Evolutionary conservation across 257 asterid genomes (phyloP), one percentile per base, ranked within the genome.

Genomic region (Capsicum pubescens): DNA sequence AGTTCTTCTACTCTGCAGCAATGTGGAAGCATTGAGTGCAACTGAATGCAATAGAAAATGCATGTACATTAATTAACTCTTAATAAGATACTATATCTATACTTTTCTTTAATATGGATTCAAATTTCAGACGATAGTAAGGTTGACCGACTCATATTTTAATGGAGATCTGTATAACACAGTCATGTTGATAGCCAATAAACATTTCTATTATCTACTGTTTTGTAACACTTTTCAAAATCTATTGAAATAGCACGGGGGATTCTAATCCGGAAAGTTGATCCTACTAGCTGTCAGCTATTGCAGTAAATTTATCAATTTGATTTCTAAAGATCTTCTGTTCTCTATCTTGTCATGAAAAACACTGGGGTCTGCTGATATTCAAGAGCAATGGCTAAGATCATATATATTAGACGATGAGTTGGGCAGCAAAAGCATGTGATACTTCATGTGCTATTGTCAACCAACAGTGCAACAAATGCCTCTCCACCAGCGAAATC

Each of bases 371-470:
- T 9, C 78, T 70, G 78, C 42, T 72, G 13, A 7, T 72, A 12
- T 48, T 48, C 59, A n/a, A 19, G 80, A 48, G 32, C 10, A n/a
- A 72, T 72, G 7, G 32, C 32, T 26, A 26, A 26, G 32, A 26
- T 26, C 32, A 26, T 26, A 26, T 26, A 0, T 26, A 26, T 26
- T 26, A 26, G 32, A 6, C 13, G 13, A 50, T 21, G 46, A 50
- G 81, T 21, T 74, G 19, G 80, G 10, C 0, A 6, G n/a, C 80
- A 74, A 74, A 54, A 50, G 13, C 59, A 50, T 50, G 60, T 74
- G 80, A 74, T 21, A 48, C 60, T 74, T 19, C 19, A 74, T 74
- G 44, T 7, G 61, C 81, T 50, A 50, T 21, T 74, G 61, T 74
- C 81, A 50, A 74, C 13, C 3, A 74, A 50, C 61, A 11, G 44